A percentile compares a stretch with the other conserved stretches of the same genome.
Conservation (phyloP, 371 early-diverging fungal species). For the Fennellomyces sp. region DNA sequence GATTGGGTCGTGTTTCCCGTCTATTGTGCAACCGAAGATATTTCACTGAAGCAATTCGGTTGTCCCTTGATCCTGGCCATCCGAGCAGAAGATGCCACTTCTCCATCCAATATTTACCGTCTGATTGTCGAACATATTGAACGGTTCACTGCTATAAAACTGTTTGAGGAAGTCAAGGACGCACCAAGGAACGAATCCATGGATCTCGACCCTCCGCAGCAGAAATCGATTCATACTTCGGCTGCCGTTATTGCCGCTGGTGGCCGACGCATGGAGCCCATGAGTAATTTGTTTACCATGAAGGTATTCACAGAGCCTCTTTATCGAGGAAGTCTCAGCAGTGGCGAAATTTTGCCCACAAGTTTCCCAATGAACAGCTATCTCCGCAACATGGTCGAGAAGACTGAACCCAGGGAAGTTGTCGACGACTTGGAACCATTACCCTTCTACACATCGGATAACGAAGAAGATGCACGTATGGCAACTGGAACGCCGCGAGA, state of each 20-base stretch:
- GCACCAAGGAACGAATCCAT: conserved; percentile 1
- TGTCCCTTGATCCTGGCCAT: conserved; percentile 15
- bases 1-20: conserved; percentile 14
- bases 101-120: conserved; percentile 7
- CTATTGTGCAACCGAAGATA: conserved; percentile 5
- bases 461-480: no score
- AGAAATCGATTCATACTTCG: conserved; percentile 13
- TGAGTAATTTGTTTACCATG: conserved; percentile 20
- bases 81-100: neutral
- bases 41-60: conserved; percentile 1
- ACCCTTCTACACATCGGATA: no score
- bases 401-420: no score
- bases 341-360: neutral
- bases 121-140: conserved; percentile 16
- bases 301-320: conserved; percentile 11
- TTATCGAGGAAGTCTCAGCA: neutral
- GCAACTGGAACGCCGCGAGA: no score
- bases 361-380: neutral
- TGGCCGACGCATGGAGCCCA: conserved; percentile 14
- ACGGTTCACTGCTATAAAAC: conserved; percentile 16
- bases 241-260: conserved; percentile 20
- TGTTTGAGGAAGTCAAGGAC: conserved; percentile 13
- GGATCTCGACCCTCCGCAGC: neutral
- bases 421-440: neutral
- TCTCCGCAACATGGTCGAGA: neutral